Base-by-base conservation (phyloP, 129 eudicot species). In the Daucus carota region DNA sequence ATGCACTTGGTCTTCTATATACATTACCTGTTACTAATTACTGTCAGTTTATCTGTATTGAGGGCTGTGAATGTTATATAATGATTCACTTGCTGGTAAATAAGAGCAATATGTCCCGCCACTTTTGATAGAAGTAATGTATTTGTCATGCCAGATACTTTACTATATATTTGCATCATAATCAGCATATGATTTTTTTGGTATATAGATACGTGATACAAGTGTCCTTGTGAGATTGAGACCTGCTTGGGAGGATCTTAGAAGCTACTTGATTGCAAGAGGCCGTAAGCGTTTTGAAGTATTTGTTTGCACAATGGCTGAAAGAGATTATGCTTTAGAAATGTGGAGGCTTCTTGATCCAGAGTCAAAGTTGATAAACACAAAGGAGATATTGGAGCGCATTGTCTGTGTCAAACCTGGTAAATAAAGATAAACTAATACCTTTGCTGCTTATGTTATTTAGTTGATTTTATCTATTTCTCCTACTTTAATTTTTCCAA, bases 301-400 rank as follows among this genome's bases (percentile, higher is more conserved):
- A 80, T 95, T 81, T 89, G 99, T 95, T 81, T 95, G 99, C 85
- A 95, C 99, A 18, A 89, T 91, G 99, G 99, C 99, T 77, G 99
- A 95, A 85, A 88, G 99, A 80, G 99, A 95, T 75, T 95, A 95
- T 88, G 99, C 99, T 80, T 81, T 95, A 78, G 99, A 95, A 83
- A 95, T 95, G 99, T 95, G 99, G 99, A 86, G 99, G 77, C 99
- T 95, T 87, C 95, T 95, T 54, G 99, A 95, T 84, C 99, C 99
- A 14, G 97, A 89, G 81, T 84, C 95, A 46, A 91, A 95, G 79
- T 80, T 95, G 81, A 95, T 95, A 73, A 85, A 78, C 88, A 75
- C 86, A 40, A 84, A 81, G 82, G 96, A 95, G 83, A 80, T 91
- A 16, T 81, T 90, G 79, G 84, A 86, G 40, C 95, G 96, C 24